Evolutionary conservation across 176 grass and related monocot species (phyloP).

Genomic region (Oryza meridionalis): DNA sequence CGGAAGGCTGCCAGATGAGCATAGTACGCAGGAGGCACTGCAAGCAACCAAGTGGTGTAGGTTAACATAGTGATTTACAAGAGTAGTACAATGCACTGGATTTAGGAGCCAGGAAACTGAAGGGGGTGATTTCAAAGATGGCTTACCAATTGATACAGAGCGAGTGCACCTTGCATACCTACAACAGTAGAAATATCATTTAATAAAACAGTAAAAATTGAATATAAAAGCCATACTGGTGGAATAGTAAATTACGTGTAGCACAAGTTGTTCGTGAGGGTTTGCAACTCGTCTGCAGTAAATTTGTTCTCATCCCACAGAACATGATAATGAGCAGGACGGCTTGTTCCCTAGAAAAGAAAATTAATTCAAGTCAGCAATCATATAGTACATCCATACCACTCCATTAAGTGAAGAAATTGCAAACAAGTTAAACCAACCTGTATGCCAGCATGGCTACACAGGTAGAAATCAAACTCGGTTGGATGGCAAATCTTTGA

Average conservation of each 20-base stretch:
- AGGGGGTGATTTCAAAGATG: background rate
- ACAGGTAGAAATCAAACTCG: conserved; percentile 97
- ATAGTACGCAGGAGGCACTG: conserved; percentile 88
- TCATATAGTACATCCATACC: background rate
- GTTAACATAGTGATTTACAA: background rate
- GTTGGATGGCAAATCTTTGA: conserved; percentile 99
- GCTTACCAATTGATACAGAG: conserved; percentile 85
- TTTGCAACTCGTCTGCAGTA: conserved; percentile 87
- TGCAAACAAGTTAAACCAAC: conserved; percentile 40
- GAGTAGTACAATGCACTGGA: background rate
- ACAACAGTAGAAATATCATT: conserved; percentile 36
- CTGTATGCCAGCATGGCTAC: conserved; percentile 98
- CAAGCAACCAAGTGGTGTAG: conserved; percentile 21
- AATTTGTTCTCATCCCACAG: conserved; percentile 99
- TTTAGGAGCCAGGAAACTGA: background rate
- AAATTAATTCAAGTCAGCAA: conserved; percentile 24
- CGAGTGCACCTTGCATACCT: conserved; percentile 91
- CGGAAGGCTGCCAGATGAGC: conserved; percentile 90
- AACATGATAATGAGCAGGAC: conserved; percentile 95
- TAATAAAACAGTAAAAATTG: background rate
- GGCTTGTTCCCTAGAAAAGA: conserved; percentile 77
- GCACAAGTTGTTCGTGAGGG: conserved; percentile 95
- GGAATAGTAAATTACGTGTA: conserved; percentile 74
- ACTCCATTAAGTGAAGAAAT: conserved; percentile 6
- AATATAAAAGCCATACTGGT: background rate